phyloP scores from a whole-genome alignment of 129 eudicot species.

The Pseudognaphalium luteoalbum region DNA sequence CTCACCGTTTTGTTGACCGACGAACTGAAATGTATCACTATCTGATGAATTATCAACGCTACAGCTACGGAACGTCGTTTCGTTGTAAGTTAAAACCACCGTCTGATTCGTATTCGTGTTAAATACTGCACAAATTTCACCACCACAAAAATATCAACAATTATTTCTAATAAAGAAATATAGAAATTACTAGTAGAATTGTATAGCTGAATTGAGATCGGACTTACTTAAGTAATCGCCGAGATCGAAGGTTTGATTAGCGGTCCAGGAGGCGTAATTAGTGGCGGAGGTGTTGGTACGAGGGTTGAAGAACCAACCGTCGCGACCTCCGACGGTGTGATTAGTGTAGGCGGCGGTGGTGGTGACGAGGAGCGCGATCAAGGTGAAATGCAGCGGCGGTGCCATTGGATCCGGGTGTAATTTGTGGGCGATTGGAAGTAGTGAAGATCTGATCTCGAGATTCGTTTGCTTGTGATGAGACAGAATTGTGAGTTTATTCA shows the following conservation, averaged over 20 bases:
- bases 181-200: too few species aligned
- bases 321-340: conserved; percentile 74
- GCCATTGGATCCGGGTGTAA: conserved; percentile 36
- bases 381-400: conserved; percentile 31
- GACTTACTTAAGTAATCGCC: conserved; percentile 84
- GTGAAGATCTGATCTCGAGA: conserved; percentile 17
- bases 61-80: conserved; percentile 69
- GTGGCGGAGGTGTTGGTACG: conserved; percentile 47
- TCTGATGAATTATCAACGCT: conserved; percentile 58
- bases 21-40: conserved; percentile 54
- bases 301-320: conserved; percentile 74
- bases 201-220: neutral
- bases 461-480: neutral
- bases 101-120: conserved; percentile 81
- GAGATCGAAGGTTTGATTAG: conserved; percentile 63
- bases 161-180: too few species aligned
- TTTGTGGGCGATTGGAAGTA: conserved; percentile 18
- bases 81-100: conserved; percentile 74
- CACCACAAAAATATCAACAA: neutral
- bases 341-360: conserved; percentile 64
- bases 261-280: conserved; percentile 68
- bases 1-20: conserved; percentile 36
- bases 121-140: conserved; percentile 50
- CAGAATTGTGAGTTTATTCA: conserved; percentile 2
- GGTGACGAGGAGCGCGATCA: conserved; percentile 38